Conservation (phyloP, 2,329 filamentous ascomycete genomes). For the Bipolaris victoriae region DNA sequence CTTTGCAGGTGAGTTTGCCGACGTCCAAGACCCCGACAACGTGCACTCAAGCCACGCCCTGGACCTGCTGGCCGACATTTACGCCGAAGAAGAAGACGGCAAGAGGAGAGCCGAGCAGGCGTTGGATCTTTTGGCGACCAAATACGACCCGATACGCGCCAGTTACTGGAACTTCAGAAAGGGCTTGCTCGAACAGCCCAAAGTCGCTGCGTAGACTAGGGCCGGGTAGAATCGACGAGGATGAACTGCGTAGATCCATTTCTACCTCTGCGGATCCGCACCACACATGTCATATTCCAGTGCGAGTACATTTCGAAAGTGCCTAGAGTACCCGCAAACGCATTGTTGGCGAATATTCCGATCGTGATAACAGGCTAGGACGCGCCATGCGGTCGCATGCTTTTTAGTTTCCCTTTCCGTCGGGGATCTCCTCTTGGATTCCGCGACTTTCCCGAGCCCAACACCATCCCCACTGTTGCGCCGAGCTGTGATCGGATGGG, state of each 20-base stretch:
- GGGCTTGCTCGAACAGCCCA: slow-evolving; percentile 35
- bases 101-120: slow-evolving; percentile 70
- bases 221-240: slow-evolving; percentile 7
- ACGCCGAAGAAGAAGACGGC: slow-evolving; percentile 59
- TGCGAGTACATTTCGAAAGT: neutral
- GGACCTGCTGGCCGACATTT: slow-evolving; percentile 74
- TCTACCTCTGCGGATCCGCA: slow-evolving; percentile 31
- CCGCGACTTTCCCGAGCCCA: slow-evolving; percentile 23
- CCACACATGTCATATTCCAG: neutral
- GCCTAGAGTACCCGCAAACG: slow-evolving; percentile 17
- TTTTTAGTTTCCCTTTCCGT: slow-evolving; percentile 23
- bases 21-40: slow-evolving; percentile 55
- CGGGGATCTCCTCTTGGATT: slow-evolving; percentile 24
- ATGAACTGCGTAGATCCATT: slow-evolving; percentile 29
- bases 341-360: slow-evolving; percentile 12
- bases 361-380: slow-evolving; percentile 16
- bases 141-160: slow-evolving; percentile 87
- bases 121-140: slow-evolving; percentile 75
- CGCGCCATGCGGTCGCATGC: slow-evolving; percentile 16
- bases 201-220: slow-evolving; percentile 29
- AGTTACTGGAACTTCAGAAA: slow-evolving; percentile 91
- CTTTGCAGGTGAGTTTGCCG: slow-evolving; percentile 62
- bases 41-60: slow-evolving; percentile 69
- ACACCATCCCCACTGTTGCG: slow-evolving; percentile 9
- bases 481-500: slow-evolving; percentile 27